A percentile compares a stretch with the other conserved stretches of the same genome.
Evolutionary conservation across 129 eudicot genomes (phyloP).

Genomic region (carrot (Daucus carota)): DNA sequence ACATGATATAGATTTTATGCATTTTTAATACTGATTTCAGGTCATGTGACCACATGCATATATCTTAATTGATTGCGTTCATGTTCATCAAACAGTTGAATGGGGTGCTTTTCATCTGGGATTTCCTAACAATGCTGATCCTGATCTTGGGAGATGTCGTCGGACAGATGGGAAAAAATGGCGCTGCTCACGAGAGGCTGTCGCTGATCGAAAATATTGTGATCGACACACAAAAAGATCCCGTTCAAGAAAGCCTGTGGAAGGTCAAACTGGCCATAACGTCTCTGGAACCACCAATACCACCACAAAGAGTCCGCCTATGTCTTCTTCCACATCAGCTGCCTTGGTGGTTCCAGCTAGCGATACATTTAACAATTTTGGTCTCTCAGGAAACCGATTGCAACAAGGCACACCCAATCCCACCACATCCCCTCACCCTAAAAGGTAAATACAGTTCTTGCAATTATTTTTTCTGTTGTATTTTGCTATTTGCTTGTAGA

Average conservation of each 20-base stretch:
- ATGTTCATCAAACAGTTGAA: constrained; percentile 37
- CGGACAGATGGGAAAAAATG: constrained; percentile 97
- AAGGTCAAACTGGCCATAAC: constrained; percentile 69
- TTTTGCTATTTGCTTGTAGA: background rate
- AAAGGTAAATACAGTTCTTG: constrained; percentile 28
- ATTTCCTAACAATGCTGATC: constrained; percentile 64
- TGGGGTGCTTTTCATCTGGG: constrained; percentile 90
- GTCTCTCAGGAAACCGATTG: constrained; percentile 28
- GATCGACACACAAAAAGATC: constrained; percentile 86
- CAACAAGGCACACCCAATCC: constrained; percentile 24
- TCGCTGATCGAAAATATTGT: constrained; percentile 80
- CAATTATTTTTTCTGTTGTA: background rate
- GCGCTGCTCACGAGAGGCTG: constrained; percentile 90
- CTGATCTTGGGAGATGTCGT: constrained; percentile 96
- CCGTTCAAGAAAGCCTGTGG: constrained; percentile 99
- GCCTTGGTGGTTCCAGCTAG: constrained; percentile 32
- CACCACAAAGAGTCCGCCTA: constrained; percentile 17
- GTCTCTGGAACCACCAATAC: constrained; percentile 27
- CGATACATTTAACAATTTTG: constrained; percentile 24
- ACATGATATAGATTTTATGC: background rate
- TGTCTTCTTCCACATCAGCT: constrained; percentile 13
- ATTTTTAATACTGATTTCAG: background rate
- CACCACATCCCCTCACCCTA: constrained; percentile 22
- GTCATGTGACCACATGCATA: background rate
- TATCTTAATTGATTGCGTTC: background rate